Evolutionary conservation across 1,284 basidiomycete species (phyloP).

Genomic region (Cutaneotrichosporon sp.): DNA sequence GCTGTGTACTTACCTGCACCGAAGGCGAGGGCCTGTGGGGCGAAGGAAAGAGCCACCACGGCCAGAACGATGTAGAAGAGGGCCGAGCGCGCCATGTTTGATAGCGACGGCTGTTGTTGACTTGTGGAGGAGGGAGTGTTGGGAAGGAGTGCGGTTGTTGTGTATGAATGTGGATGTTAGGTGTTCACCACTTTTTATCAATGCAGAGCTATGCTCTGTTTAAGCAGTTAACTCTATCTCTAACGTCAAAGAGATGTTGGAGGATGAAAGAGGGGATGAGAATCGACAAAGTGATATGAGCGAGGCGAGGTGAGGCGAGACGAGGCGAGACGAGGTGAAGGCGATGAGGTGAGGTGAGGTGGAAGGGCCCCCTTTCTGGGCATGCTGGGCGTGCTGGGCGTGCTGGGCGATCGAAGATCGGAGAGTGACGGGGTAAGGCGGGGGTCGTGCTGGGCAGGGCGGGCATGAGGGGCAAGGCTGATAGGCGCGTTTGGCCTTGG

Average conservation of each 20-base stretch:
- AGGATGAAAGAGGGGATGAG: neutral
- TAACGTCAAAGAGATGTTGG: neutral
- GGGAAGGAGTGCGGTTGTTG: neutral
- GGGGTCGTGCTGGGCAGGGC: no score
- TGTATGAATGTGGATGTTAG: neutral
- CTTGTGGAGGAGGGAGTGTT: neutral
- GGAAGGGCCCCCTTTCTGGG: no score
- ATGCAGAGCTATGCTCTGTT: neutral
- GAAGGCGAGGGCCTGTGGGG: conserved; percentile 41
- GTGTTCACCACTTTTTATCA: no score
- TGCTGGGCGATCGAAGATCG: no score
- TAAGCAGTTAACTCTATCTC: neutral
- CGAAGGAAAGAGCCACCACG: conserved; percentile 41
- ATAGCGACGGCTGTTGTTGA: neutral
- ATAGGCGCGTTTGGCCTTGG: neutral
- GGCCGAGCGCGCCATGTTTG: conserved; percentile 29
- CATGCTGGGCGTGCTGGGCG: no score
- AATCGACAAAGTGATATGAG: neutral
- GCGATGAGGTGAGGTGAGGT: neutral
- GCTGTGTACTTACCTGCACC: conserved; percentile 42
- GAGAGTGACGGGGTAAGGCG: no score
- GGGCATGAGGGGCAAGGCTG: neutral
- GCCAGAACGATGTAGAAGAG: conserved; percentile 34
- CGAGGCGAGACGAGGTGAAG: neutral
- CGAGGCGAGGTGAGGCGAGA: no score